phyloP scores from a whole-genome alignment of 164 flowering plant genomes.

The Nelumbo lutea region DNA sequence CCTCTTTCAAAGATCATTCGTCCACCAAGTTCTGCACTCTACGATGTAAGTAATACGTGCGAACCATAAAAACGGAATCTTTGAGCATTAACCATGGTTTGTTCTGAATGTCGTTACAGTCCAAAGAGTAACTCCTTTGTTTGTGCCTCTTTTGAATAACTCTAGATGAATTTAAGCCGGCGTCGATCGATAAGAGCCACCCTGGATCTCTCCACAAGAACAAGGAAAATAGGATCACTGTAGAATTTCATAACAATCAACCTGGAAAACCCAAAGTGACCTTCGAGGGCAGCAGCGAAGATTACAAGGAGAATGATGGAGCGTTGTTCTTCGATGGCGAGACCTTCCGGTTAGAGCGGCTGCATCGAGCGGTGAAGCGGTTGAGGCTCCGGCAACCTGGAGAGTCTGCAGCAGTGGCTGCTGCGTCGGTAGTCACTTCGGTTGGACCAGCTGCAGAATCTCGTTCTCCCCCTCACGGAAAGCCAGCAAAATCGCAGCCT shows the following conservation, averaged over 20 bases:
- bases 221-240: slow-evolving; percentile 75
- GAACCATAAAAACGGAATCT: background rate
- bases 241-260: slow-evolving; percentile 77
- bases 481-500: slow-evolving; percentile 35
- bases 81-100: too few species aligned
- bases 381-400: slow-evolving; percentile 65
- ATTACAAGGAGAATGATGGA: slow-evolving; percentile 81
- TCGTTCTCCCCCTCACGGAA: slow-evolving; percentile 46
- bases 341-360: slow-evolving; percentile 68
- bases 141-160: background rate
- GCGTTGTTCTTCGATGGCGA: slow-evolving; percentile 84
- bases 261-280: slow-evolving; percentile 74
- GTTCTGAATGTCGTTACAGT: background rate
- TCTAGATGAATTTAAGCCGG: slow-evolving; percentile 79
- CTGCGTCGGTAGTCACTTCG: slow-evolving; percentile 12
- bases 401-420: slow-evolving; percentile 44
- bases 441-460: slow-evolving; percentile 30
- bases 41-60: slow-evolving; percentile 47
- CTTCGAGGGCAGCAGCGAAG: slow-evolving; percentile 81
- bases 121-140: background rate
- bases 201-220: slow-evolving; percentile 68
- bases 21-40: slow-evolving; percentile 76
- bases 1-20: slow-evolving; percentile 67
- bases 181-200: slow-evolving; percentile 80
- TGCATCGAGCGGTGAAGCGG: slow-evolving; percentile 88